Evolutionary conservation across 1,284 basidiomycete species (phyloP).

Genomic region (Sanghuangporus sanghuang): DNA sequence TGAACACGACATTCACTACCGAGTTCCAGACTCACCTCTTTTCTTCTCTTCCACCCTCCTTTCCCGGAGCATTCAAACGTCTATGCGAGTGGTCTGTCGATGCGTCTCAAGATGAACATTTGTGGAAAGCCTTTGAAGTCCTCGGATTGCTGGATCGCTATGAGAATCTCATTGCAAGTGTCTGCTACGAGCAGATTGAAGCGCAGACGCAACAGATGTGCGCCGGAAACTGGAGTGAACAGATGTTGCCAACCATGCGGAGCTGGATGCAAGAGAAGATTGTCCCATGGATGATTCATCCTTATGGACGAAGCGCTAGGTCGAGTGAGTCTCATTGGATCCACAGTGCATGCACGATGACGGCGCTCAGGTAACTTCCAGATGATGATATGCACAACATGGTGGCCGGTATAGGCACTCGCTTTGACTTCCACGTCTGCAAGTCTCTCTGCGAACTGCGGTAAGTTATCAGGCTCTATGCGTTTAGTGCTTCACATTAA

Average conservation of each 20-base stretch:
- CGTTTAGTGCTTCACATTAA: not conserved
- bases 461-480: slow-evolving; percentile 34
- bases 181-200: slow-evolving; percentile 84
- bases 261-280: slow-evolving; percentile 75
- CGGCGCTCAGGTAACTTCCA: slow-evolving; percentile 26
- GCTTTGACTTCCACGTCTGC: slow-evolving; percentile 89
- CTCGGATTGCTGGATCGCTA: slow-evolving; percentile 82
- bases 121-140: slow-evolving; percentile 63
- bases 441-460: slow-evolving; percentile 83
- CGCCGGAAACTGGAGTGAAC: slow-evolving; percentile 61
- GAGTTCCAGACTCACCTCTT: slow-evolving; percentile 69
- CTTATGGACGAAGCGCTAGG: slow-evolving; percentile 64
- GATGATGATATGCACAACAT: slow-evolving; percentile 67
- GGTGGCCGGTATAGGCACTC: slow-evolving; percentile 75
- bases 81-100: slow-evolving; percentile 56
- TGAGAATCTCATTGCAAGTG: slow-evolving; percentile 75
- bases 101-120: slow-evolving; percentile 25
- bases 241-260: slow-evolving; percentile 58
- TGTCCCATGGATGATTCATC: slow-evolving; percentile 78
- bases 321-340: slow-evolving; percentile 33
- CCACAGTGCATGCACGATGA: not conserved
- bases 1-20: slow-evolving; percentile 54
- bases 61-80: slow-evolving; percentile 58
- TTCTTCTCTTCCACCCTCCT: slow-evolving; percentile 58
- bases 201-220: slow-evolving; percentile 63